Conservation (phyloP, 1,284 basidiomycete species). For the Garcileccinum viscosum region DNA sequence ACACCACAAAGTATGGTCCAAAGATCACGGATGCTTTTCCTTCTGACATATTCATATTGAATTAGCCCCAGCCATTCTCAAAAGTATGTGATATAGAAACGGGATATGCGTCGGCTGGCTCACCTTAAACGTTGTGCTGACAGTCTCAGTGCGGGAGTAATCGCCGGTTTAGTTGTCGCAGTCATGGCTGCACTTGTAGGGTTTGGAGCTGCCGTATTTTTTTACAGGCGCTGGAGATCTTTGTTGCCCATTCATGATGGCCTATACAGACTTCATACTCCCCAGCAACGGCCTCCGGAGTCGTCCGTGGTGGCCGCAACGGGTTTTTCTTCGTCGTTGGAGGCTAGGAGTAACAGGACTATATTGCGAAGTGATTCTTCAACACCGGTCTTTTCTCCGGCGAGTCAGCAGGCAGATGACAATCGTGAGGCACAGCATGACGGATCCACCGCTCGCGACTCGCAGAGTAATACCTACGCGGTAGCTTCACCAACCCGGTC, state of each 20-base stretch:
- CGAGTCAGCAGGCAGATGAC: slow-evolving; percentile 12
- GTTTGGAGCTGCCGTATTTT: slow-evolving; percentile 27
- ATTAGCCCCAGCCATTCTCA: neutral
- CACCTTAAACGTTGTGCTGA: slow-evolving; percentile 12
- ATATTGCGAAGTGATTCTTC: slow-evolving; percentile 16
- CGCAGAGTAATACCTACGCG: slow-evolving; percentile 12
- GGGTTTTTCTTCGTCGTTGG: slow-evolving; percentile 27
- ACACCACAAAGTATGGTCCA: slow-evolving; percentile 18
- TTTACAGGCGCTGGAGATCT: slow-evolving; percentile 39
- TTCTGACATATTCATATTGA: slow-evolving; percentile 7
- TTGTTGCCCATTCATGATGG: slow-evolving; percentile 19
- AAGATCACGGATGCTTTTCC: neutral
- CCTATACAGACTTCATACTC: slow-evolving; percentile 16
- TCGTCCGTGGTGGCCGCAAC: neutral
- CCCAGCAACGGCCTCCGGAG: slow-evolving; percentile 16
- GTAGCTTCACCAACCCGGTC: slow-evolving; percentile 8
- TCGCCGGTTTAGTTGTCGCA: slow-evolving; percentile 33
- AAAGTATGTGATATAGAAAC: slow-evolving; percentile 20
- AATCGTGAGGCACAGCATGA: slow-evolving; percentile 3
- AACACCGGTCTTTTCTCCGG: slow-evolving; percentile 1
- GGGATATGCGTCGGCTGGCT: neutral
- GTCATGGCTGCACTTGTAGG: slow-evolving; percentile 22
- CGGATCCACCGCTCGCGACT: slow-evolving; percentile 10
- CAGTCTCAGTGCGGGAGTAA: slow-evolving; percentile 31
- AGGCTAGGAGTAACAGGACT: slow-evolving; percentile 21